These are phyloP conservation scores for Epichloe sibirici DNA, from an alignment of 2,329 filamentous ascomycete species.

Conservation along the genomic window DNA sequence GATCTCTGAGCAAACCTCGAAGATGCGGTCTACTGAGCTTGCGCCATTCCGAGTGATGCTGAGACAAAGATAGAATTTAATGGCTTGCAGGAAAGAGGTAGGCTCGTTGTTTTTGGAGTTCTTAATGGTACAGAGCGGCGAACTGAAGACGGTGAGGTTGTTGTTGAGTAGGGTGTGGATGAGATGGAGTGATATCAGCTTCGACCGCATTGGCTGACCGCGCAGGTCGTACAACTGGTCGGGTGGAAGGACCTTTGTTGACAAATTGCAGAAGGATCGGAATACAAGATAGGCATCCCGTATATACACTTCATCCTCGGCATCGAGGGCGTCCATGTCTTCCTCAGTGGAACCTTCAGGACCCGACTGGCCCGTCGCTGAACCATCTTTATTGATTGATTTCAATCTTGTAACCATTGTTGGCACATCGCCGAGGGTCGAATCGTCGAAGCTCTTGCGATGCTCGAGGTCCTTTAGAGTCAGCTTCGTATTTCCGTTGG, in stretches of 20 bases:
- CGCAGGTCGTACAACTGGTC: constrained; percentile 89
- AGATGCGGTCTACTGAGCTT: constrained; percentile 82
- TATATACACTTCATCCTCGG: constrained; percentile 91
- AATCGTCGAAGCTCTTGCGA: constrained; percentile 58
- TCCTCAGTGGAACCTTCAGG: constrained; percentile 44
- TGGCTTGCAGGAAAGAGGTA: constrained; percentile 83
- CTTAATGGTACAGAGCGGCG: constrained; percentile 81
- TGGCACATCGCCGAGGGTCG: constrained; percentile 51
- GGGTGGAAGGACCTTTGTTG: constrained; percentile 77
- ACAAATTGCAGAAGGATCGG: constrained; percentile 92
- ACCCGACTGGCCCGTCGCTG: constrained; percentile 38
- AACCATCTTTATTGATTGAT: constrained; percentile 25
- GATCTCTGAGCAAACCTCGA: constrained; percentile 92
- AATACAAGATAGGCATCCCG: constrained; percentile 96
- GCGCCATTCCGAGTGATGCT: constrained; percentile 91
- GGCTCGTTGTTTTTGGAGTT: constrained; percentile 81
- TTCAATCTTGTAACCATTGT: constrained; percentile 55
- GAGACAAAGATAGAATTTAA: constrained; percentile 93
- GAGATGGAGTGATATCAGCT: constrained; percentile 86
- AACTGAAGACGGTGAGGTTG: constrained; percentile 81
- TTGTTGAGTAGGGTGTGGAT: constrained; percentile 94
- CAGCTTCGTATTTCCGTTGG: constrained; percentile 39
- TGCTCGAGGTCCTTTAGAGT: constrained; percentile 56
- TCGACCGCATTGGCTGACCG: constrained; percentile 93
- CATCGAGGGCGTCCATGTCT: constrained; percentile 46